Evolutionary conservation across 2,329 filamentous ascomycete genomes (phyloP).

Genomic region (Neophaeococcomyces aloes): DNA sequence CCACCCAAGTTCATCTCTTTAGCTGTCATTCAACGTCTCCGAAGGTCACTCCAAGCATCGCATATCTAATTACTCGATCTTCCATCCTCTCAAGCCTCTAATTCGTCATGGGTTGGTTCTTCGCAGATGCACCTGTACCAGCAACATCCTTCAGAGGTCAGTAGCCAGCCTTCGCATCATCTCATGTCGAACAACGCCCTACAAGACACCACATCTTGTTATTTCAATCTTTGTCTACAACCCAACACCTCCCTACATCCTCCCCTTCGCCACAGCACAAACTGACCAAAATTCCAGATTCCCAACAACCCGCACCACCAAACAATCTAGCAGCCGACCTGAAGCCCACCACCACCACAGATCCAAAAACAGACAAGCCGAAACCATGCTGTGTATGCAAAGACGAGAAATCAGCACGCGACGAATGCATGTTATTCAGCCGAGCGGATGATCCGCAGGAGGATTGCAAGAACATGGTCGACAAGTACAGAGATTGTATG

Average conservation of each 20-base stretch:
- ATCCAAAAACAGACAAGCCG: conserved; percentile 1
- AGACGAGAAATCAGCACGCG: conserved; percentile 79
- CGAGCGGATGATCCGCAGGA: conserved; percentile 68
- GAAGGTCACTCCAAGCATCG: background rate
- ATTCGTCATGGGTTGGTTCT: conserved; percentile 5
- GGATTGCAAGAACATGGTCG: conserved; percentile 73
- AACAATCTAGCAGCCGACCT: conserved; percentile 10
- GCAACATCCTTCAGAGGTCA: conserved; percentile 3
- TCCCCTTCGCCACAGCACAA: background rate
- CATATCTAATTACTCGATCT: no score
- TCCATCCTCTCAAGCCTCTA: no score
- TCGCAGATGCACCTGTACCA: background rate
- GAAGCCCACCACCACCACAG: conserved; percentile 9
- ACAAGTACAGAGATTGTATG: conserved; percentile 87
- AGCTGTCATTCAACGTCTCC: background rate
- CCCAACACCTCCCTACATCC: no score
- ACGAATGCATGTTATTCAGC: conserved; percentile 99
- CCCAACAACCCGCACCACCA: conserved; percentile 5
- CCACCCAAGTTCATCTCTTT: no score
- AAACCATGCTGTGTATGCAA: conserved; percentile 98
- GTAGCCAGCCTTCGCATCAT: background rate
- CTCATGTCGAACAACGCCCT: background rate
- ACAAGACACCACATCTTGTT: background rate
- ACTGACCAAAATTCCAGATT: background rate
- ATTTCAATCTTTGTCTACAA: no score